A percentile compares a stretch with the other conserved stretches of the same genome.
phyloP scores from a whole-genome alignment of 2,329 filamentous ascomycete genomes.

The Aspergillus japonicus region DNA sequence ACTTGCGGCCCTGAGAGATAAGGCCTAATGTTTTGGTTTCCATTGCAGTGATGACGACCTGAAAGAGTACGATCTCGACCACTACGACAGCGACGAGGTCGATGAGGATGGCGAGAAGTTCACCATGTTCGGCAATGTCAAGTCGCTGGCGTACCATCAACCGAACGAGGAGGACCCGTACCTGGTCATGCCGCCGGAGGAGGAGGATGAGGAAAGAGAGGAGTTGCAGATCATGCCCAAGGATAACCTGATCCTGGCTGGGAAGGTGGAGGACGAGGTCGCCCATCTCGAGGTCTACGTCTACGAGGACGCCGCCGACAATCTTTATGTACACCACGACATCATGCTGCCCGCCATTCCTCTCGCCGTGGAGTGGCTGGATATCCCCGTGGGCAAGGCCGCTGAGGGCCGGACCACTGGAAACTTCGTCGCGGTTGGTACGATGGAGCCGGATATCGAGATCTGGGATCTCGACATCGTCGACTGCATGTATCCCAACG shows the following conservation, averaged over 20 bases:
- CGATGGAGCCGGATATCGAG: constrained; percentile 98
- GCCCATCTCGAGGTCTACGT: constrained; percentile 96
- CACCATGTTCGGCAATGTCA: constrained; percentile 94
- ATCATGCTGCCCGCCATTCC: constrained; percentile 98
- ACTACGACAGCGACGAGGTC: constrained; percentile 83
- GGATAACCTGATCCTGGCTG: constrained; percentile 88
- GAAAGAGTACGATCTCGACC: constrained; percentile 92
- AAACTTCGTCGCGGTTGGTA: constrained; percentile 93
- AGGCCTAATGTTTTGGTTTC: neutral
- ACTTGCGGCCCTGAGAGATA: no score
- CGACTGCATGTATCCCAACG: constrained; percentile 97
- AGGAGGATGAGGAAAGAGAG: constrained; percentile 86
- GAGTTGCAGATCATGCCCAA: constrained; percentile 90
- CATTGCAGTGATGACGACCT: constrained; percentile 67
- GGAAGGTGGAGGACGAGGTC: constrained; percentile 94
- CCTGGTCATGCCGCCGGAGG: constrained; percentile 78
- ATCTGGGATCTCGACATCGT: constrained; percentile 96
- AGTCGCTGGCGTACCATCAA: constrained; percentile 88
- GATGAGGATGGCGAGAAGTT: constrained; percentile 68
- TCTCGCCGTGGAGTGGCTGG: constrained; percentile 91
- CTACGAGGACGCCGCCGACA: constrained; percentile 92
- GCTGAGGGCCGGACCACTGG: constrained; percentile 66
- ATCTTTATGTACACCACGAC: constrained; percentile 98
- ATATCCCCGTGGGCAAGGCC: constrained; percentile 78
- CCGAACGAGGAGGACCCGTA: constrained; percentile 95